Percentiles rank a stretch among this genome's conserved stretches.
phyloP scores from a whole-genome alignment of 1,284 basidiomycete genomes.

The Lignosus rhinocerotis region DNA sequence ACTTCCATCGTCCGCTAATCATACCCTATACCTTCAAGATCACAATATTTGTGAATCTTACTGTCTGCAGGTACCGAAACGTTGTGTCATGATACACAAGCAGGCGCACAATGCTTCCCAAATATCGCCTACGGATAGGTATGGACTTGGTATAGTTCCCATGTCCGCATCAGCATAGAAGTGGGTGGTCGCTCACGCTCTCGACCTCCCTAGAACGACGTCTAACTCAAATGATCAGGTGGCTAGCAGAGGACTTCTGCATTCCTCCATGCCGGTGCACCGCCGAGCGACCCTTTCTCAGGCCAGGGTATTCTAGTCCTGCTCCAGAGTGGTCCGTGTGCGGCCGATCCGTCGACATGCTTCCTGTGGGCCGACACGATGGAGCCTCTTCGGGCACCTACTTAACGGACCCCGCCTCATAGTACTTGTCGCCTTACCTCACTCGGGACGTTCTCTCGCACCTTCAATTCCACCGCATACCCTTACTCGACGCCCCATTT shows the following conservation, averaged over 20 bases:
- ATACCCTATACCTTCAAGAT: too few relatives aligned
- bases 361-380: slow-evolving; percentile 9
- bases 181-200: slow-evolving; percentile 9
- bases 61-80: too few relatives aligned
- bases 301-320: slow-evolving; percentile 22
- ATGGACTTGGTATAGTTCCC: too few relatives aligned
- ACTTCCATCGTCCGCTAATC: too few relatives aligned
- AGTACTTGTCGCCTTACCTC: too few relatives aligned
- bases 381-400: slow-evolving; percentile 6
- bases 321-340: slow-evolving; percentile 17
- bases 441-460: too few relatives aligned
- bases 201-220: slow-evolving; percentile 16
- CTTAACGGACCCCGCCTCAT: slow-evolving; percentile 5
- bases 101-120: too few relatives aligned
- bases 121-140: too few relatives aligned
- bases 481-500: too few relatives aligned
- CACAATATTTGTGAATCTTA: too few relatives aligned
- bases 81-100: too few relatives aligned
- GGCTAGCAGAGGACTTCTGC: neutral
- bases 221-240: slow-evolving; percentile 20
- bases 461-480: too few relatives aligned
- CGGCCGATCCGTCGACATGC: neutral
- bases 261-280: slow-evolving; percentile 1
- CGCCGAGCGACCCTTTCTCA: slow-evolving; percentile 13
- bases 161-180: neutral